Evolutionary conservation across 2,329 filamentous ascomycete genomes (phyloP).

Genomic region (Pseudogymnoascus sp.): DNA sequence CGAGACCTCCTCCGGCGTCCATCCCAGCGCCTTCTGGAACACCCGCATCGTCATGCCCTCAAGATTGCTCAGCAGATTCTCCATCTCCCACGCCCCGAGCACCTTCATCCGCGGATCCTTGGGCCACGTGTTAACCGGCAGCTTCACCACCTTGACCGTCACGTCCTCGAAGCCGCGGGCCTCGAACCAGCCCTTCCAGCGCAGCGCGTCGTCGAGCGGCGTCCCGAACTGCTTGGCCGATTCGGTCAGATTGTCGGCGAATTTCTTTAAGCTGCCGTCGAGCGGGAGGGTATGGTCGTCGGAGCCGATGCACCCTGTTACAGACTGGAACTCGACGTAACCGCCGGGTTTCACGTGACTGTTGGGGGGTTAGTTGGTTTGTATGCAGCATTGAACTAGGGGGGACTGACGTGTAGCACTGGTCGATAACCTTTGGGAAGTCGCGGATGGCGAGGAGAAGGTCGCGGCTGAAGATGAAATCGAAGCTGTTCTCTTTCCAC

Average conservation of each 20-base stretch:
- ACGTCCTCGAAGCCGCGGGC: conserved; percentile 48
- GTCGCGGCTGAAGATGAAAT: conserved; percentile 8
- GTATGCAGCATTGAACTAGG: too few species aligned
- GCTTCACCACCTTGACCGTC: conserved; percentile 38
- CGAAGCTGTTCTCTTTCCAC: conserved; percentile 9
- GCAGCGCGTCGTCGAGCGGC: conserved; percentile 7
- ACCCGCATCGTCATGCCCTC: conserved; percentile 25
- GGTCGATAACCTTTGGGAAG: conserved; percentile 12
- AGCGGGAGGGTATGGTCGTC: conserved; percentile 13
- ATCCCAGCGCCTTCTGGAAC: conserved; percentile 33
- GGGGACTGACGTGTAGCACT: conserved; percentile 10
- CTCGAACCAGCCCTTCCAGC: conserved; percentile 30
- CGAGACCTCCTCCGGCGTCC: conserved; percentile 31
- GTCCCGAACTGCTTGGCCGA: not conserved
- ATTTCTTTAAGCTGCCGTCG: conserved; percentile 5
- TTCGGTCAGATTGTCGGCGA: not conserved
- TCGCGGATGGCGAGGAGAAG: conserved; percentile 11
- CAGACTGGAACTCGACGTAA: conserved; percentile 14
- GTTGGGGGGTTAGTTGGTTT: not conserved
- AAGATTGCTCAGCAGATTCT: conserved; percentile 18
- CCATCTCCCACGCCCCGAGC: conserved; percentile 31
- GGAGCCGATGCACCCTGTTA: conserved; percentile 4
- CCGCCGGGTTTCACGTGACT: conserved; percentile 15
- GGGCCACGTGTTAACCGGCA: conserved; percentile 45
- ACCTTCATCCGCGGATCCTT: conserved; percentile 44